Base-by-base conservation (phyloP, 2,329 filamentous ascomycete genomes). In the Sclerotiophoma versabilis region DNA sequence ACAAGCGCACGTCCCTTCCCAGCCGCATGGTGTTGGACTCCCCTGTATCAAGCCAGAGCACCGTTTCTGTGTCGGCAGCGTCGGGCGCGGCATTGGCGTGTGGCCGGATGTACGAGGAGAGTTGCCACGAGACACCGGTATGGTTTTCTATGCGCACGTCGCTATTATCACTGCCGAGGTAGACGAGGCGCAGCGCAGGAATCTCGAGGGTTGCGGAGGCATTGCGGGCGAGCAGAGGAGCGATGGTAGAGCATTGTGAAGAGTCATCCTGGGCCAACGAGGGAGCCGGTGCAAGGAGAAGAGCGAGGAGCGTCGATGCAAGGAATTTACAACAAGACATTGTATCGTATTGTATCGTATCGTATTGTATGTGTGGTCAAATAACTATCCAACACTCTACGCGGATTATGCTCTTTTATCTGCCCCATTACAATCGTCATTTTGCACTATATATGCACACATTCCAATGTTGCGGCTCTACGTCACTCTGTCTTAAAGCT, bases 41-140 rank as follows among this genome's bases (percentile, higher is more conserved):
- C 1, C 25, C 33, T 5, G 34, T 29, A 15, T 51, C 48, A 7
- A 51, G 39, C 48, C 48, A 51, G 5, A 51, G 19, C 8, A 26
- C 17, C 2, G 33, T 39, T 25, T 39, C 30, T 17, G 48, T 51
- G 10, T 19, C 19, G 17, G 11, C 14, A 2, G 42, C 9, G 7
- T 36, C 19, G 5, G 30, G 19, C 23, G n/a, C n/a, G 14, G 10
- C 23, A 17, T 10, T 25, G 37, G 25, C 4, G 17, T 25, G 33
- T 9, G 36, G 36, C 12, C 34, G 45, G 15, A 49, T 33, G 36
- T 39, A 49, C 25, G 36, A 32, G 5, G 39, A 30, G 9, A 41
- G n/a, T 4, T 5, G n/a, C 38, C 38, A 41, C 8, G 38, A 27
- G n/a, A 14, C 11, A 5, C 11, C 17, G 14, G 38, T 17, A 7